Percentiles rank a stretch among this genome's conserved stretches.
These are phyloP conservation scores for Phoma sp. DNA, from an alignment of 2,329 filamentous ascomycete genomes.

Conservation along the genomic window DNA sequence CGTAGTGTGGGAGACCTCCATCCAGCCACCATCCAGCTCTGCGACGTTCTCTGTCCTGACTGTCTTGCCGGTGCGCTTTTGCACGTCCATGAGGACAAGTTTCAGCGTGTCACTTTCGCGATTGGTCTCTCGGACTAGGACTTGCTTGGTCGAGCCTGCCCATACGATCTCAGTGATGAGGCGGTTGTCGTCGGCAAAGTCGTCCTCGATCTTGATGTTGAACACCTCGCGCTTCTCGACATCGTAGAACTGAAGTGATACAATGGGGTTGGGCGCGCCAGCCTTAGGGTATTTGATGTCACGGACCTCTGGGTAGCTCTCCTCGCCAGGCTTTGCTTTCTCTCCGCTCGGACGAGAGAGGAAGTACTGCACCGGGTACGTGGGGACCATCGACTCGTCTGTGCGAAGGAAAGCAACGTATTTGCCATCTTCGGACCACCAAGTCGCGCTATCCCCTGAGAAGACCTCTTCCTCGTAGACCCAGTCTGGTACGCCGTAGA, in stretches of 20 bases:
- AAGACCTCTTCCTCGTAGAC: constrained; percentile 93
- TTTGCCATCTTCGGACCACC: constrained; percentile 93
- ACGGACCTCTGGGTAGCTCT: constrained; percentile 88
- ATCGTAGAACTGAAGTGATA: constrained; percentile 89
- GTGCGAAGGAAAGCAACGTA: constrained; percentile 92
- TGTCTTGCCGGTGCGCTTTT: constrained; percentile 74
- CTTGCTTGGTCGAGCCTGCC: constrained; percentile 76
- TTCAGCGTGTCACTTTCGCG: constrained; percentile 91
- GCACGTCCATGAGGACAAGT: constrained; percentile 84
- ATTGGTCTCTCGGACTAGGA: constrained; percentile 91
- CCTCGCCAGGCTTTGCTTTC: constrained; percentile 71
- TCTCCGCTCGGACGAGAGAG: constrained; percentile 83
- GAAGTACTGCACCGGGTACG: constrained; percentile 94
- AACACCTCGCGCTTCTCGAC: constrained; percentile 79
- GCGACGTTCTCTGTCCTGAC: constrained; percentile 81
- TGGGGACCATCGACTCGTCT: constrained; percentile 89
- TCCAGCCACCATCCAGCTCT: constrained; percentile 94
- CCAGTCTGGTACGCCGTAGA: constrained; percentile 98
- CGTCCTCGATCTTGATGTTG: constrained; percentile 75
- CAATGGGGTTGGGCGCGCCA: constrained; percentile 89
- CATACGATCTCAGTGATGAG: constrained; percentile 94
- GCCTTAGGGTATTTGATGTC: constrained; percentile 98
- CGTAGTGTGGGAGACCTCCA: constrained; percentile 89
- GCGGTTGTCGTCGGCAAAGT: constrained; percentile 81
- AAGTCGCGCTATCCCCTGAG: constrained; percentile 79